These are phyloP conservation scores for Fusarium sp. DNA, from an alignment of 2,329 filamentous ascomycete genomes.

Conservation along the genomic window DNA sequence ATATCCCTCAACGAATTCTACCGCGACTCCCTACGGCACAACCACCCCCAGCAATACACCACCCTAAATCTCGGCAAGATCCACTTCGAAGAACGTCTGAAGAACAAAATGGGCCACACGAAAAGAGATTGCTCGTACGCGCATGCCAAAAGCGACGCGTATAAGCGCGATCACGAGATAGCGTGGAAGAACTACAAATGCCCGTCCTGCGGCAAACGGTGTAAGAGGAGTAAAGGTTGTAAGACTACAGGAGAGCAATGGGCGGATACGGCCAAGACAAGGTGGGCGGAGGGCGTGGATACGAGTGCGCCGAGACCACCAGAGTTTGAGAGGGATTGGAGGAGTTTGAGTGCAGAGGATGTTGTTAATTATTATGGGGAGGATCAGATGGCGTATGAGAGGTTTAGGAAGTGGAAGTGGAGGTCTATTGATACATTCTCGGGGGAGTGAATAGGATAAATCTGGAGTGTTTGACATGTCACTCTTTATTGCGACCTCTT, in stretches of 20 bases:
- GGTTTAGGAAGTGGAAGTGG: slow-evolving; percentile 11
- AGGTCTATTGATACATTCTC: slow-evolving; percentile 16
- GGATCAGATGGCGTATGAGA: neutral
- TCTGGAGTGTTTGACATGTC: neutral
- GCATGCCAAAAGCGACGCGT: slow-evolving; percentile 3
- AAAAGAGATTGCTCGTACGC: neutral
- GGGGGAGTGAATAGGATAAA: neutral
- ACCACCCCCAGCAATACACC: neutral
- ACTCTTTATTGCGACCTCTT: neutral
- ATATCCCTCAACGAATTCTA: slow-evolving; percentile 1
- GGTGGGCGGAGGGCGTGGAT: slow-evolving; percentile 1
- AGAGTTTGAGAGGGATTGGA: slow-evolving; percentile 21
- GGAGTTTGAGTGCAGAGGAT: neutral
- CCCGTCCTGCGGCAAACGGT: neutral
- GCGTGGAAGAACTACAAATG: slow-evolving; percentile 9
- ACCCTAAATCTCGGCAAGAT: neutral
- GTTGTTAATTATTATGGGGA: neutral
- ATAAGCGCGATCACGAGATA: neutral
- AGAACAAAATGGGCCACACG: slow-evolving; percentile 6
- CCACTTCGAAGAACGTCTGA: neutral
- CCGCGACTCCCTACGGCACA: slow-evolving; percentile 9
- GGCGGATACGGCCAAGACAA: neutral
- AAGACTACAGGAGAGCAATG: slow-evolving; percentile 9
- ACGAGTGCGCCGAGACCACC: neutral
- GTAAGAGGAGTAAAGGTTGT: slow-evolving; percentile 2